Base-by-base conservation (phyloP, 2,329 filamentous ascomycete species). In the Coniochaeta sp. region DNA sequence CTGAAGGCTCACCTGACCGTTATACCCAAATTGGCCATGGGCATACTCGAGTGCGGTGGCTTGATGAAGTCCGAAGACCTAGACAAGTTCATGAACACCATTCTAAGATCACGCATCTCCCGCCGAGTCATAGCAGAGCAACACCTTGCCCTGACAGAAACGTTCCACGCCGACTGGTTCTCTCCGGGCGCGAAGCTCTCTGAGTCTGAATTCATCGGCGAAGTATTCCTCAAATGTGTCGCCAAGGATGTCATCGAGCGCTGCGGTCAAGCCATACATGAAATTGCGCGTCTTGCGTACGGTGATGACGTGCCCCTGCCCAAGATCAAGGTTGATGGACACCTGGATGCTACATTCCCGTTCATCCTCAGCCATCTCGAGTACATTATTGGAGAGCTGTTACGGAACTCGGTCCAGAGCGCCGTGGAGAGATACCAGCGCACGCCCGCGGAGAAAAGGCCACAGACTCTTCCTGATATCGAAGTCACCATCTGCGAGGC, bases 121-220 rank as follows among this genome's bases (percentile, higher is more conserved):
- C 88, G 95, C 62, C 87, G 96, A 63, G 95, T 98, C 65, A 99
- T 99, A 70, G 95, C 95, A 36, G 95, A 99, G 74, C 95, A 99
- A 70, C 95, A 99, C 71, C 85, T 99, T 40, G 92, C 95, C 11
- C 82, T 99, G 19, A 96, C 93, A 5, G 93, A 98, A 67, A 97
- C 93, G 1, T 98, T 93, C 77, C 89, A 95, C 72, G 90, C 90
- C 0, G 89, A 90, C 1, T 93, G 90, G 85, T 93, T 96, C 77
- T 93, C 92, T 61, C 90, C 91, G 0, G 86, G 91, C 63, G 87
- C 89, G 3, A 89, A 88, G 65, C 82, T 88, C 43, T 81, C 85
- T 44, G 83, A 86, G 60, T 79, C 89, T 57, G 93, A 98, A 64
- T 96, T 96, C 69, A 91, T 99, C 17, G 95, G 95, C 62, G 92